Base-by-base conservation (phyloP, 306 rosid species). In the Vachellia pachyceras region DNA sequence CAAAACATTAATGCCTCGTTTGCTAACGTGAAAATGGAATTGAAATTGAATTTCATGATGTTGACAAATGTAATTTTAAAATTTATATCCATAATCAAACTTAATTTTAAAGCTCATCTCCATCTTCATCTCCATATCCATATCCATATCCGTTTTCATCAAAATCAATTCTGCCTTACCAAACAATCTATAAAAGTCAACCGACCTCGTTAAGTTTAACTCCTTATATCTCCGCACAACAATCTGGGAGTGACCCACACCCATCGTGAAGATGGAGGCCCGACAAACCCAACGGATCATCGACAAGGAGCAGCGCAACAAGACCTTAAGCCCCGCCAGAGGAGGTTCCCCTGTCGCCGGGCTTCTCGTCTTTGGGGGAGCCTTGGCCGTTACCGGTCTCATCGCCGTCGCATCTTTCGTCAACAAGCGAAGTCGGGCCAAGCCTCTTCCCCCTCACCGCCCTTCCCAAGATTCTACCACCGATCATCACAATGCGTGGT, bases 291-390 rank as follows among this genome's bases (percentile, higher is more conserved):
- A 61, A 60, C 5, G 37, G 46, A 75, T 41, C 76, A 66, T 17
- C 23, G 64, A n/a, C 49, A 35, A 52, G n/a, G 42, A 60, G 37
- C 36, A 60, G 37, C 37, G 68, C n/a, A 12, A 29, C 9, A 61
- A 13, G 9, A 61, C 70, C 41, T 0, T 35, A 5, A 69, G 71
- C 45, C 23, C 42, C 1, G 54, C 71, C 2, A 54, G 78, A 18
- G 35, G 73, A 7, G 13, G 79, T 3, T 82, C 64, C 17, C 20
- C 54, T 8, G 40, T 86, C 42, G 80, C 55, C 7, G 89, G 87
- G 40, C 70, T 88, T 40, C 47, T 84, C 35, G 67, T 84, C 60
- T 41, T 79, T 11, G 88, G 90, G 10, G 90, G 90, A 20, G 89
- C 80, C 57, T 6, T 88, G 70, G 89, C 82, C 18, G 61, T 77